Evolutionary conservation across 2,329 filamentous ascomycete genomes (phyloP), one percentile per base, ranked within the genome.

Genomic region (Ambrosiella beaveri): DNA sequence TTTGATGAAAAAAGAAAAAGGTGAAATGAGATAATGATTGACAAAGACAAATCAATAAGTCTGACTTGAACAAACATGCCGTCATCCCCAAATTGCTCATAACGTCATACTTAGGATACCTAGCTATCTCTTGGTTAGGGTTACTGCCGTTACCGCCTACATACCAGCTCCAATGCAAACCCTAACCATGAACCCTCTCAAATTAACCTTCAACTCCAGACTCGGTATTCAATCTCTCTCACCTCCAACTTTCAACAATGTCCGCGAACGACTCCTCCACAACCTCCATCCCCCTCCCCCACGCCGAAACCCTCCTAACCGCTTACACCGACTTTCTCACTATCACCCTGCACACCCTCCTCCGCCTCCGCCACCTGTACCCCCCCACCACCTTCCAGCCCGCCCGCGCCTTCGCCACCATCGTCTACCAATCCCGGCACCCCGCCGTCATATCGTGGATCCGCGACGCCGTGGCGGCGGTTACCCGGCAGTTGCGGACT

Each of bases 371-470:
- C 64, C 70, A 71, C 61, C 80, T 95, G 65, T 96, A 96, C 69
- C 88, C 90, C 0, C 70, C 73, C 54, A 71, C 79, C 36, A 87
- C 88, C 40, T 96, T 95, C 71, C 78, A 91, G 59, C 81, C 84
- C 47, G 80, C 84, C 44, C 80, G 85, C 62, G 88, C 87, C 65
- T 90, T 90, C 75, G 89, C 91, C 71, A 82, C 88, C 60, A 79
- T 88, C 37, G 85, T 94, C 51, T 84, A 86, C 65, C 89, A 95
- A 68, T 91, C 82, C 61, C 85, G 89, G 59, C 89, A 95, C 69
- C 88, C 90, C 0, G 80, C 80, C 64, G 85, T 95, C 63, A 94
- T 88, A 75, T 74, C 81, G 65, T 96, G 90, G 86, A 82, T 95
- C 69, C 80, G 77, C 66, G 86, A 93, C 68, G 88, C 89, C 63